These are phyloP conservation scores for Phialophora chinensis DNA, from an alignment of 2,329 filamentous ascomycete genomes.

Conservation along the genomic window DNA sequence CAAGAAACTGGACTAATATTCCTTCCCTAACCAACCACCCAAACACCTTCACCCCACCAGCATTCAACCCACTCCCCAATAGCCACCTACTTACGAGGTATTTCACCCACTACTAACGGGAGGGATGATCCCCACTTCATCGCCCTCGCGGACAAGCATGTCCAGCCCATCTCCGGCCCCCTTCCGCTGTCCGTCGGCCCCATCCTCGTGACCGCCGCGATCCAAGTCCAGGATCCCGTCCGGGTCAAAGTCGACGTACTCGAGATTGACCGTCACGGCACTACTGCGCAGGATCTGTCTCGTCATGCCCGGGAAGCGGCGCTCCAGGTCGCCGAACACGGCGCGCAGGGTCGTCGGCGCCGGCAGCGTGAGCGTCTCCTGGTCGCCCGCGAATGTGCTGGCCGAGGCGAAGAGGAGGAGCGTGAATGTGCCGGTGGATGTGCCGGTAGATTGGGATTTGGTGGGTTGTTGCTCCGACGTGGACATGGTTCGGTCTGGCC, in stretches of 20 bases:
- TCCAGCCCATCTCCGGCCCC: conserved; percentile 25
- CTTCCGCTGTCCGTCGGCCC: background rate
- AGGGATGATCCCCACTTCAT: conserved; percentile 55
- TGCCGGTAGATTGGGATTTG: background rate
- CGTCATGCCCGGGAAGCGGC: conserved; percentile 50
- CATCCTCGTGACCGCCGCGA: background rate
- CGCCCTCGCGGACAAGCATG: conserved; percentile 45
- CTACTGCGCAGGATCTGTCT: conserved; percentile 49
- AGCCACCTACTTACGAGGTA: too few relatives aligned
- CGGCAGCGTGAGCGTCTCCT: conserved; percentile 47
- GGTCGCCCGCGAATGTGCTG: conserved; percentile 49
- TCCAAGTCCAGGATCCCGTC: background rate
- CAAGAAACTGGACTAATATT: too few relatives aligned
- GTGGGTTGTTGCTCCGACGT: background rate
- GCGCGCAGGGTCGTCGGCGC: conserved; percentile 49
- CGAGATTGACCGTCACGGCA: conserved; percentile 51
- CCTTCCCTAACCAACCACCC: too few relatives aligned
- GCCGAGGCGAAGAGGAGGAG: conserved; percentile 56
- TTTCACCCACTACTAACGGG: conserved; percentile 54
- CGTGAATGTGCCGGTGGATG: conserved; percentile 44
- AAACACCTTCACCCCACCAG: too few relatives aligned
- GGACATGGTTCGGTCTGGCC: background rate
- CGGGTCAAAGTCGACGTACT: conserved; percentile 51
- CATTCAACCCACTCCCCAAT: too few relatives aligned
- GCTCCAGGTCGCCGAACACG: conserved; percentile 49